Percentiles rank a stretch among this genome's conserved stretches.
phyloP scores from a whole-genome alignment of 2,329 filamentous ascomycete genomes.

The Neofusicoccum ribis region DNA sequence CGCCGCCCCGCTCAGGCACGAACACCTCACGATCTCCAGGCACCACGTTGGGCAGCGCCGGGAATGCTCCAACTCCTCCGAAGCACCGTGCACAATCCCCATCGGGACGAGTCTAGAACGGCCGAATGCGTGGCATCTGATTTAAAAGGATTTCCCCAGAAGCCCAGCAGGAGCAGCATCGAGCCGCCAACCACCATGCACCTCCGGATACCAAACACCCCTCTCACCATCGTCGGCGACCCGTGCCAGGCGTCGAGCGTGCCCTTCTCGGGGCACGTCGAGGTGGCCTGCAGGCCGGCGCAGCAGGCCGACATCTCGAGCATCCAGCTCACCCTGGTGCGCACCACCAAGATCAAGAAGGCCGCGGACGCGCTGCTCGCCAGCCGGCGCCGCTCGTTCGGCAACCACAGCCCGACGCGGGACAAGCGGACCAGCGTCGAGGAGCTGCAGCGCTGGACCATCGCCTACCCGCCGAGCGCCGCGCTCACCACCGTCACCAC shows the following conservation, averaged over 20 bases:
- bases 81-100: constrained; percentile 9
- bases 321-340: neutral
- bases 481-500: neutral
- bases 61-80: neutral
- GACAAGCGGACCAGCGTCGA: constrained; percentile 11
- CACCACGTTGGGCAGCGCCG: neutral
- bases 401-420: constrained; percentile 2
- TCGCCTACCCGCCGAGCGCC: neutral
- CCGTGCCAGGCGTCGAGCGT: constrained; percentile 5
- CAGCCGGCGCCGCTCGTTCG: neutral
- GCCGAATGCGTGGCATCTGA: neutral
- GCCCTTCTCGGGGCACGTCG: constrained; percentile 4
- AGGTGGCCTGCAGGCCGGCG: neutral
- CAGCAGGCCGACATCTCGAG: neutral
- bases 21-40: neutral
- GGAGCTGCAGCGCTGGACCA: neutral
- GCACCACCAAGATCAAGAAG: constrained; percentile 12
- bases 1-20: neutral
- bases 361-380: neutral
- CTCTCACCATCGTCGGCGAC: constrained; percentile 7
- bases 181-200: neutral
- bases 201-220: constrained; percentile 1
- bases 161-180: too few species aligned
- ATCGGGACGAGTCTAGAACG: constrained; percentile 1
- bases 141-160: constrained; percentile 4